Base-by-base conservation (phyloP, 140 eudicot genomes). In the Ambrosia hybrid region DNA sequence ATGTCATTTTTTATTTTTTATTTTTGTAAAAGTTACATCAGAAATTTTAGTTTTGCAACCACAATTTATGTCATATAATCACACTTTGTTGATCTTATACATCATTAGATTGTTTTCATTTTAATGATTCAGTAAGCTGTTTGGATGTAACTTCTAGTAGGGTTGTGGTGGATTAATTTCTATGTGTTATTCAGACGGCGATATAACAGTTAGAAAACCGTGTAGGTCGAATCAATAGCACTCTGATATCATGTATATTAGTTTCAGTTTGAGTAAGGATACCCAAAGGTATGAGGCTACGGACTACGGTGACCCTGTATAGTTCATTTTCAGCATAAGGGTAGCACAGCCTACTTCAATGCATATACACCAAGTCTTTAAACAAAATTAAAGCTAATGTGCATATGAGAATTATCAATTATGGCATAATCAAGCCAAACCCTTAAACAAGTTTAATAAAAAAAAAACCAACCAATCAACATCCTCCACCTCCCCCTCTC, bases 1-100 rank as follows among this genome's bases (percentile, higher is more conserved):
- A 77, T 26, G 14, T 41, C 41, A 57, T 38, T 71, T 65, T 52
- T 63, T 73, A 11, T 73, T 74, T 51, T 37, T 61, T 67, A 11
- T 72, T 68, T 64, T 64, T 77, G 74, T 71, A 38, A 34, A 74
- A 65, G 49, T 38, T 71, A 71, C 74, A 59, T 62, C 68, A 57
- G 52, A 48, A 57, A 48, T 63, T 64, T 46, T 33, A 15, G 26
- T 21, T 21, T 45, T 61, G 12, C 34, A 46, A 41, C 73, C 36
- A 61, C 51, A 70, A 37, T 49, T 12, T 21, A 74, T 66, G 59
- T 30, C 66, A 65, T 37, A 33, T 16, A 41, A 43, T 17, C 56
- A 39, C 67, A 71, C 71, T 70, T 45, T 56, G 62, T 53, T 51
- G 45, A 71, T 26, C 45, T 45, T 55, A 55, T 53, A 41, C 56